Base-by-base conservation (phyloP, 192 early-diverging fungal species). In the Backusella macrospora region DNA sequence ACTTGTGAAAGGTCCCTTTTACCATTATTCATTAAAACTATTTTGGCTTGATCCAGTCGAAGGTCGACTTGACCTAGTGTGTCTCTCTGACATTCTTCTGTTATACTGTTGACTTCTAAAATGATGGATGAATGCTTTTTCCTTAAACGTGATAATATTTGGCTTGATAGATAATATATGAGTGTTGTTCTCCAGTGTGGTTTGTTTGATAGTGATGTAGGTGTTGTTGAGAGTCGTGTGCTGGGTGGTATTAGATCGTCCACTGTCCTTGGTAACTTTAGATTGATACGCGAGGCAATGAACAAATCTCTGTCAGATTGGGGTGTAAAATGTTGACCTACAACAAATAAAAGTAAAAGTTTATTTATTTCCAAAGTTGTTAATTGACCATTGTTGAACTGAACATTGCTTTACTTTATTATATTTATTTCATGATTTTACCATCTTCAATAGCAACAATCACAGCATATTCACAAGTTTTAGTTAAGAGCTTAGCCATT, bases 401-500 rank as follows among this genome's bases (percentile, higher is more conserved):
- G 34, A 6, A 44, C 14, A 21, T 29, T 4, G 2, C 39, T 38
- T 72, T 14, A 26, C 14, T 63, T 14, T 21, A 63, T 23, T 12
- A 42, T 16, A 64, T n/a, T 63, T 23, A 0, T 48, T 40, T 39
- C 18, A 39, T 5, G 44, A 15, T 7, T 29, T 68, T 78, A 78
- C 77, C 78, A 74, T 72, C 66, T 72, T 75, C 67, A 59, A 79
- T 68, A 18, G 73, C 73, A 21, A 79, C 64, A 38, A 79, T 47
- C 14, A 79, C 67, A 67, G 78, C 73, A 72, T 72, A 55, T 38
- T 79, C 68, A 39, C 73, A 75, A 34, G 55, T 72, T 21, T 72
- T 70, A 42, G 78, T 79, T 39, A 79, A 43, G 52, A 75, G 44
- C 6, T 75, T 34, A 21, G 78, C 62, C 78, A 79, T 79, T n/a